Percentiles rank a stretch among this genome's conserved stretches.
Conservation (phyloP, 2,329 filamentous ascomycete genomes). For the Sporothrix luriei region DNA sequence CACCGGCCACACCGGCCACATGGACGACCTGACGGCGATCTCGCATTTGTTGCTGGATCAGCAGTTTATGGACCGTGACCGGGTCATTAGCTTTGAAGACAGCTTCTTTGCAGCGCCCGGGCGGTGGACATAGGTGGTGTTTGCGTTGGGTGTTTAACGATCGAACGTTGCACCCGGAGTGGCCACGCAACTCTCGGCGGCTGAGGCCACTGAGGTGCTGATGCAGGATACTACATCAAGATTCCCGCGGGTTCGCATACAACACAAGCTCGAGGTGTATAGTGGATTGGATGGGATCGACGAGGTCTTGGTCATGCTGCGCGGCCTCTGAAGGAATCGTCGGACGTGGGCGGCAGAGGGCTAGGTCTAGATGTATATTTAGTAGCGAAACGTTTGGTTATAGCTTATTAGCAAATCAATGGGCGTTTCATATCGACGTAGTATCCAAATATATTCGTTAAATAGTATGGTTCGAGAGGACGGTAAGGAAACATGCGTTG, state of each 20-base stretch:
- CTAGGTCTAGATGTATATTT: background rate
- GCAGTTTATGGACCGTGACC: conserved; percentile 38
- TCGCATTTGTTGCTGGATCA: conserved; percentile 39
- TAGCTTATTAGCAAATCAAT: too few species aligned
- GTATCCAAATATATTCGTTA: too few species aligned
- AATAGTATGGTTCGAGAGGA: too few species aligned
- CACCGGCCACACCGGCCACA: background rate
- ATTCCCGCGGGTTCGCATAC: conserved; percentile 15
- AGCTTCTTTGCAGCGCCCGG: conserved; percentile 29
- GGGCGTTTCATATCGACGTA: too few species aligned
- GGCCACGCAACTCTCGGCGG: conserved; percentile 19
- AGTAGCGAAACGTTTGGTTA: too few species aligned
- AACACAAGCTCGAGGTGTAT: conserved; percentile 13
- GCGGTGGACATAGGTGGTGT: conserved; percentile 17
- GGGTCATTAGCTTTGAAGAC: conserved; percentile 38
- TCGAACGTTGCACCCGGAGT: background rate
- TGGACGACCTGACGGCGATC: conserved; percentile 39
- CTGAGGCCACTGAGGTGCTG: background rate
- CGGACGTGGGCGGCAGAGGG: conserved; percentile 5
- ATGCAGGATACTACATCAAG: conserved; percentile 5
- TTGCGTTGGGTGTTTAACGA: background rate
- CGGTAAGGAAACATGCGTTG: background rate
- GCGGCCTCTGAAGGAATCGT: conserved; percentile 10
- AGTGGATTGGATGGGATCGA: conserved; percentile 11
- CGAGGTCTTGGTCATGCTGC: conserved; percentile 6